Evolutionary conservation across 352 stramenopile species (phyloP), one percentile per base, ranked within the genome.

Genomic region (Phytophthora pinifolia): DNA sequence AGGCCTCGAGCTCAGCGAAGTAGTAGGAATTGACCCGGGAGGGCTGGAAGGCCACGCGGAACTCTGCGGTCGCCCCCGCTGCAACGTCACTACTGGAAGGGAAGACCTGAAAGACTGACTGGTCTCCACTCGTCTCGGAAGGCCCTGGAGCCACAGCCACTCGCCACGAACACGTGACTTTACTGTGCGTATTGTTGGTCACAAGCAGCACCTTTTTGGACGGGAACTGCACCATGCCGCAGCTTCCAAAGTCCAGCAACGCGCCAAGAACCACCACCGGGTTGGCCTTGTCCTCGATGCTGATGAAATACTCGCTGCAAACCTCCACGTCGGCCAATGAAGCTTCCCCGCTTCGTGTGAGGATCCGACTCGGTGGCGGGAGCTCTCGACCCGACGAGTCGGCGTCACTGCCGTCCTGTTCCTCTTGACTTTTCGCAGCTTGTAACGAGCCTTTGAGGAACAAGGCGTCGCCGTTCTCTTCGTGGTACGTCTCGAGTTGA

Each of bases 1-100:
- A 93, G 17, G 74, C 87, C 54, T 97, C 92, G 7, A 97, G 68
- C 62, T 97, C 89, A 13, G 74, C 74, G 43, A 94, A 91, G 64
- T 92, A 98, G 68, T 97, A 98, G 13, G 75, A 59, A 62, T 98
- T 96, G 30, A 66, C 54, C 8, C 72, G 58, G 0, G 62, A 59
- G 1, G 93, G 93, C 25, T 83, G 67, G 53, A 98, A 98, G 3
- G 64, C 67, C 12, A 98, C 72, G 18, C 70, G 65, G 50, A 98
- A 98, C 44, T 94, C 83, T 31, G 61, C 65, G 6, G 71, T 88
- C 17, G 54, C 70, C 9, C 88, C 88, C 9, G 88, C 72, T 2
- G 66, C 67, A 45, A 98, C 96, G 60, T 98, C 91, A 27, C 65
- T 70, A 41, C 54, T 74, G 12, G 74, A 46, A 0, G 92, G 89